These are phyloP conservation scores for Cyathus striatus DNA, from an alignment of 768 basidiomycete species.

Conservation along the genomic window DNA sequence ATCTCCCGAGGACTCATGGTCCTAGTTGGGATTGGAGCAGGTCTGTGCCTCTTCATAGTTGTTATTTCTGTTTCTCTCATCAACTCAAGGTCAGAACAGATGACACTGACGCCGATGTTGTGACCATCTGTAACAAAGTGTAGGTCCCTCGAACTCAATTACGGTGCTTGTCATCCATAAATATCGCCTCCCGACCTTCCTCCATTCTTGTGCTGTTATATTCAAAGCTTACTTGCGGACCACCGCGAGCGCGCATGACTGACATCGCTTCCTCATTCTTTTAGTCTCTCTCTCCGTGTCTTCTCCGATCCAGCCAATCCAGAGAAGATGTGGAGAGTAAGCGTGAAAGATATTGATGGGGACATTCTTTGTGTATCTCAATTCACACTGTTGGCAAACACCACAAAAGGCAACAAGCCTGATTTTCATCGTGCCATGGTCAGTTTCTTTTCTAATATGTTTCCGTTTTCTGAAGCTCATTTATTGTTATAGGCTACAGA, in stretches of 20 bases:
- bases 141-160: constrained; percentile 26
- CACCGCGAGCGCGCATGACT: too few relatives aligned
- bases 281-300: constrained; percentile 65
- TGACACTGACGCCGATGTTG: constrained; percentile 73
- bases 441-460: constrained; percentile 11
- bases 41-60: constrained; percentile 31
- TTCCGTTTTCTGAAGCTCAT: neutral
- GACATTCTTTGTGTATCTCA: constrained; percentile 95
- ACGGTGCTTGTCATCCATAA: constrained; percentile 4
- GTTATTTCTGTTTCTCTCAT: constrained; percentile 5
- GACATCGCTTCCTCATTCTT: constrained; percentile 3
- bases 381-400: constrained; percentile 86
- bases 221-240: neutral
- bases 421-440: constrained; percentile 96
- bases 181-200: constrained; percentile 5
- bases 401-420: constrained; percentile 82
- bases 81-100: constrained; percentile 44
- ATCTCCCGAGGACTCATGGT: constrained; percentile 88
- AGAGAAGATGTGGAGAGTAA: constrained; percentile 79
- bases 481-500: constrained; percentile 48
- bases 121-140: constrained; percentile 80
- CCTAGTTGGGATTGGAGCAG: constrained; percentile 82
- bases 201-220: constrained; percentile 3
- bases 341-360: constrained; percentile 82
- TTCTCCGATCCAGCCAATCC: constrained; percentile 57